Conservation (phyloP, 805 yeast genomes). For the Blastobotrys americana region DNA sequence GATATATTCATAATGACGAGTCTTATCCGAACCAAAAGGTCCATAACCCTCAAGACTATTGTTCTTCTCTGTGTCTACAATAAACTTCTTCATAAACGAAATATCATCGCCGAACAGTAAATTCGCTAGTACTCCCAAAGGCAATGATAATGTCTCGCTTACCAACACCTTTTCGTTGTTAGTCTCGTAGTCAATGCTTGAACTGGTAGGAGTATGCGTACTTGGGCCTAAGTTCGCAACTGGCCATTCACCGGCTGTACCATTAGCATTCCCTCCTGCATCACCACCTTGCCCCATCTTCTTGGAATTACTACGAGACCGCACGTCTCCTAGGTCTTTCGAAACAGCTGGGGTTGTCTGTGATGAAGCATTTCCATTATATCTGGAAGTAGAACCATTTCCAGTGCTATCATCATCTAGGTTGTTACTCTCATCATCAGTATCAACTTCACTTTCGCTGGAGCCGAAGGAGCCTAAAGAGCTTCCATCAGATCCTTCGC, state of each 20-base stretch:
- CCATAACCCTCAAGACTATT: constrained; percentile 26
- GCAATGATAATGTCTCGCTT: constrained; percentile 51
- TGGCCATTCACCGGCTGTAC: constrained; percentile 18
- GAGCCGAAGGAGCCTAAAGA: constrained; percentile 6
- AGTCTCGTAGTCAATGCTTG: constrained; percentile 38
- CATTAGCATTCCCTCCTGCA: constrained; percentile 5
- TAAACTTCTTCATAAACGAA: constrained; percentile 37
- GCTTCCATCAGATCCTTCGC: neutral
- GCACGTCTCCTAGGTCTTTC: too few relatives aligned
- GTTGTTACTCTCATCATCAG: constrained; percentile 19
- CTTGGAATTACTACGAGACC: too few relatives aligned
- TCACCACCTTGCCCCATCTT: constrained; percentile 1
- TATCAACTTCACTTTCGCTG: constrained; percentile 9
- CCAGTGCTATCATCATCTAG: too few relatives aligned
- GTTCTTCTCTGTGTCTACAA: constrained; percentile 27
- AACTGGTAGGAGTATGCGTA: constrained; percentile 51
- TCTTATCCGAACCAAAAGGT: constrained; percentile 23
- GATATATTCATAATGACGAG: constrained; percentile 50
- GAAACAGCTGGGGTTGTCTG: too few relatives aligned
- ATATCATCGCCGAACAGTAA: constrained; percentile 62
- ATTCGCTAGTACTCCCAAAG: constrained; percentile 68
- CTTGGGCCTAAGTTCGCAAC: constrained; percentile 55
- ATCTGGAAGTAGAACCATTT: too few relatives aligned
- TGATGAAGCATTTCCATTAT: too few relatives aligned
- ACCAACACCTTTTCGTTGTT: constrained; percentile 48